Evolutionary conservation across 1,139 yeast genomes (phyloP).

Genomic region (Nakaseomyces uthaithaninus): DNA sequence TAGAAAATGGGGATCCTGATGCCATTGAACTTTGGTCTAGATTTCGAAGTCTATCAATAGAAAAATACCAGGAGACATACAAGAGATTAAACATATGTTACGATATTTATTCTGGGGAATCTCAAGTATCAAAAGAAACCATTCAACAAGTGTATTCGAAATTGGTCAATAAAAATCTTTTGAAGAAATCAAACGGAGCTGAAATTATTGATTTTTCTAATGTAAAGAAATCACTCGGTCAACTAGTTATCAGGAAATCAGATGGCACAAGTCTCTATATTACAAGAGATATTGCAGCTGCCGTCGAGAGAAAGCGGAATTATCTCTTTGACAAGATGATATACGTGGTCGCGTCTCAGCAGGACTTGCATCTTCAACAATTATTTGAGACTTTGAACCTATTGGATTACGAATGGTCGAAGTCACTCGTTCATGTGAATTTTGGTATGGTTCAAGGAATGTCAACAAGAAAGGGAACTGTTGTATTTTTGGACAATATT

Average conservation of each 20-base stretch:
- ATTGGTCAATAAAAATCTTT: constrained; percentile 60
- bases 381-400: constrained; percentile 89
- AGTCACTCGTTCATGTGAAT: constrained; percentile 69
- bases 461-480: constrained; percentile 98
- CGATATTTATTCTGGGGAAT: constrained; percentile 91
- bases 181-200: constrained; percentile 89
- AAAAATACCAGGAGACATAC: constrained; percentile 76
- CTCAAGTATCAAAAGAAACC: constrained; percentile 71
- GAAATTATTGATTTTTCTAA: constrained; percentile 75
- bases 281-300: constrained; percentile 97
- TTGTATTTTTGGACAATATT: constrained; percentile 89
- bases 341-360: constrained; percentile 94
- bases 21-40: constrained; percentile 76
- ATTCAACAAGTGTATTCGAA: constrained; percentile 59
- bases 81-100: constrained; percentile 84
- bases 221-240: constrained; percentile 87
- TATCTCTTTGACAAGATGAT: constrained; percentile 92
- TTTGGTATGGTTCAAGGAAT: constrained; percentile 98
- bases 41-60: constrained; percentile 85
- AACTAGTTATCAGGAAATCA: constrained; percentile 84
- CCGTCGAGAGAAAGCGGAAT: constrained; percentile 76
- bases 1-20: constrained; percentile 88
- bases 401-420: constrained; percentile 86
- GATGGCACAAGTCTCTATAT: constrained; percentile 94
- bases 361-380: constrained; percentile 89